Evolutionary conservation across 371 early-diverging fungal species (phyloP).

Genomic region (Mortierella sp.): DNA sequence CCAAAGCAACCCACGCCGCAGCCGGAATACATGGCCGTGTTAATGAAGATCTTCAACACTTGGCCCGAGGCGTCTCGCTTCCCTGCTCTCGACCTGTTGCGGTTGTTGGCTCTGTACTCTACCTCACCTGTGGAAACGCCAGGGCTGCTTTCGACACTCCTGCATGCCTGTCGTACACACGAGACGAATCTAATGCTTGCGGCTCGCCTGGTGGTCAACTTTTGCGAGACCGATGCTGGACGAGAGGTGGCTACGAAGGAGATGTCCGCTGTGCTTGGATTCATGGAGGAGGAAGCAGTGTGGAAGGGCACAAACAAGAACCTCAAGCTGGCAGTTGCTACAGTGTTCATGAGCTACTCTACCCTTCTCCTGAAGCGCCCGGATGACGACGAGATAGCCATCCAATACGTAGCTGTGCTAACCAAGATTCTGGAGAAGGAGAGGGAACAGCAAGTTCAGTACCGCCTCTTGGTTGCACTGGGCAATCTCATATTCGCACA

Average conservation of each 20-base stretch:
- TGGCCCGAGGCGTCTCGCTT: constrained; percentile 80
- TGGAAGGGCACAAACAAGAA: constrained; percentile 51
- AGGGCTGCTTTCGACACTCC: constrained; percentile 24
- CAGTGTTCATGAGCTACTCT: constrained; percentile 48
- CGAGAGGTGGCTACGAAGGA: constrained; percentile 29
- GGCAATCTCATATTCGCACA: constrained; percentile 51
- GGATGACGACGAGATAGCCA: constrained; percentile 36
- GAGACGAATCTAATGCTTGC: constrained; percentile 55
- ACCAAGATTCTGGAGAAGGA: constrained; percentile 40
- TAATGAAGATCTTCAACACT: constrained; percentile 57
- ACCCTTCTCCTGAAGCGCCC: constrained; percentile 41
- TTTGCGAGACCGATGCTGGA: constrained; percentile 48
- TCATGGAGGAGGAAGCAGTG: constrained; percentile 37
- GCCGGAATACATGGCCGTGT: constrained; percentile 24
- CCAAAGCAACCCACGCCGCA: constrained; percentile 37
- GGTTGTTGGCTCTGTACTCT: constrained; percentile 71
- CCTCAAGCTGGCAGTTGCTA: constrained; percentile 32
- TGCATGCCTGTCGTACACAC: constrained; percentile 31
- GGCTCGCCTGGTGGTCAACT: constrained; percentile 51
- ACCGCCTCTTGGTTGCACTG: constrained; percentile 44
- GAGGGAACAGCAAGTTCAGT: constrained; percentile 52
- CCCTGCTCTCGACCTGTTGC: constrained; percentile 88
- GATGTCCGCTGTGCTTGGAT: constrained; percentile 27
- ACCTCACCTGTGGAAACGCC: constrained; percentile 40
- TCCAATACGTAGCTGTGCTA: constrained; percentile 33